Conservation (phyloP, 805 yeast genomes). For the Ogataea chonburiensis region DNA sequence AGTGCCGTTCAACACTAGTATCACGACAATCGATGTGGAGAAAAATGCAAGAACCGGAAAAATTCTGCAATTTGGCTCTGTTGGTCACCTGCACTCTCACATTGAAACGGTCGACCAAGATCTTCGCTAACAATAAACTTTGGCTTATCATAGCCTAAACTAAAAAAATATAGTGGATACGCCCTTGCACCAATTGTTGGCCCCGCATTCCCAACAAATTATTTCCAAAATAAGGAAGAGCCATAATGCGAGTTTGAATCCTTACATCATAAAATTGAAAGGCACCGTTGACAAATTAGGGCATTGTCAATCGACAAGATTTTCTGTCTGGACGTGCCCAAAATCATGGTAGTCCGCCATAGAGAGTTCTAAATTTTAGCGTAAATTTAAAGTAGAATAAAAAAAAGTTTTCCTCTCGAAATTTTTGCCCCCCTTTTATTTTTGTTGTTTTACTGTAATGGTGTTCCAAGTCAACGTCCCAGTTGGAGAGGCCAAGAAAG, state of each 20-base stretch:
- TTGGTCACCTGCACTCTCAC: constrained; percentile 63
- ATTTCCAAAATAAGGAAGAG: too few species aligned
- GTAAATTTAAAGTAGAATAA: constrained; percentile 3
- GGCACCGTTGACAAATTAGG: too few species aligned
- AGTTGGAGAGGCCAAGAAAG: constrained; percentile 68
- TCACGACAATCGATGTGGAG: constrained; percentile 61
- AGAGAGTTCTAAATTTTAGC: too few species aligned
- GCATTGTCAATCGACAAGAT: too few species aligned
- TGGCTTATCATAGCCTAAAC: too few species aligned
- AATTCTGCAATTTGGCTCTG: constrained; percentile 60
- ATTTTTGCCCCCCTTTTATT: constrained; percentile 3
- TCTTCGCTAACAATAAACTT: constrained; percentile 6
- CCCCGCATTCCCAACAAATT: constrained; percentile 7
- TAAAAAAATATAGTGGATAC: too few species aligned
- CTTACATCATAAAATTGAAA: too few species aligned
- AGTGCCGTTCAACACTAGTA: constrained; percentile 75
- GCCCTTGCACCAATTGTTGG: constrained; percentile 10
- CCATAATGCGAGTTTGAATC: too few species aligned
- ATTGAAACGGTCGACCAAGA: constrained; percentile 48
- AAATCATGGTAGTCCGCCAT: too few species aligned
- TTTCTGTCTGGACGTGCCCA: too few species aligned
- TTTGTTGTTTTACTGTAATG: constrained; percentile 18
- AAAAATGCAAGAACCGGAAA: constrained; percentile 39
- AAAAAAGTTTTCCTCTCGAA: constrained; percentile 5
- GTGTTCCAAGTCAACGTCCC: constrained; percentile 46